Evolutionary conservation across 306 rosid species (phyloP), one percentile per base, ranked within the genome.

Genomic region (Vachellia collinsii): DNA sequence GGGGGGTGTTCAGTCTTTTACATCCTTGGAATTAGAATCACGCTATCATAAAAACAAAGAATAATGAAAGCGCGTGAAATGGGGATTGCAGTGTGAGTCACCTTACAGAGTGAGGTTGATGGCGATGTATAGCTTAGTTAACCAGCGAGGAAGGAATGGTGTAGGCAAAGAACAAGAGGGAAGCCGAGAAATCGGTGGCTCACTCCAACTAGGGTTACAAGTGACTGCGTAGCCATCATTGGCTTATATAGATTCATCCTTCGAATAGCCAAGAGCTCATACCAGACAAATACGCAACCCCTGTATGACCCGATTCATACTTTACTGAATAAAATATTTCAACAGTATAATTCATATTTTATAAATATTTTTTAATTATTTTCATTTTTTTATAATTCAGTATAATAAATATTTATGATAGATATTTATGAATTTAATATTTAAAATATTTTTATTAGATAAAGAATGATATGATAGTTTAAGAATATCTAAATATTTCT

Each of bases 161-260:
- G 78, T n/a, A 74, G 72, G 77, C 41, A 79, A 38, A 1, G 17
- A 11, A 36, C 79, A 53, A 36, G 38, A 19, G 6, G 14, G 16
- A 6, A 61, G 38, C 11, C n/a, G 62, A 29, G 38, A 10, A 19
- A n/a, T 11, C 12, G 42, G 74, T 71, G 79, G 86, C 80, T 73
- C 11, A 10, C 38, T 19, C 3, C 51, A 47, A 50, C 80, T 86
- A 88, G 88, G 91, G 89, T 88, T 88, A 72, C 84, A 63, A 36
- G 53, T 69, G 8, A 20, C 17, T 0, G 11, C 29, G 3, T n/a
- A 71, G 44, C 82, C 86, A 11, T 85, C 81, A 59, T 69, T 78
- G 72, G 47, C 50, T 83, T 88, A 79, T 81, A 86, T 81, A 88
- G 80, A 76, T 71, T 51, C 36, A 6, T 51, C 22, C 59, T 73